phyloP scores from a whole-genome alignment of 1,284 basidiomycete species.

The Rhodotorula glutinis region DNA sequence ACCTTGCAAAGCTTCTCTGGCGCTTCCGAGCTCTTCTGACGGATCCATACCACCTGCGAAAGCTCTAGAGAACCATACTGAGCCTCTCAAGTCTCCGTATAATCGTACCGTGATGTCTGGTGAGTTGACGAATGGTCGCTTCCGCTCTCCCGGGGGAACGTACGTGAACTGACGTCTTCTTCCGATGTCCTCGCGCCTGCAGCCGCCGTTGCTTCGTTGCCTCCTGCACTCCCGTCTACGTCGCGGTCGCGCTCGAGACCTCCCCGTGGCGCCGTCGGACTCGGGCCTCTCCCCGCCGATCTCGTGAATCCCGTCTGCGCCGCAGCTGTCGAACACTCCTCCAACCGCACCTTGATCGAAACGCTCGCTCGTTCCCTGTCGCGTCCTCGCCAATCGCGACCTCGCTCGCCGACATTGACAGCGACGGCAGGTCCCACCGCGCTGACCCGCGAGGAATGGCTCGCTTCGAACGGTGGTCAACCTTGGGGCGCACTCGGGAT shows the following conservation, averaged over 20 bases:
- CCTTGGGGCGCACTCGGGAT: background rate
- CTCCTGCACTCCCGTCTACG: background rate
- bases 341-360: background rate
- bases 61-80: background rate
- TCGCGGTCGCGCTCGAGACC: background rate
- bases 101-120: background rate
- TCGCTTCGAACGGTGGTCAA: background rate
- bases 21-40: background rate
- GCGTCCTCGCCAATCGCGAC: background rate
- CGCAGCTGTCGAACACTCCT: background rate
- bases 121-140: too few relatives aligned
- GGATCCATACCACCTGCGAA: background rate
- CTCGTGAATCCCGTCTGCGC: too few relatives aligned
- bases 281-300: background rate
- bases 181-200: too few relatives aligned
- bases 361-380: constrained; percentile 1
- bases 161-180: too few relatives aligned
- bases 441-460: background rate
- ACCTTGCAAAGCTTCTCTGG: too few relatives aligned
- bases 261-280: background rate
- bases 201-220: background rate
- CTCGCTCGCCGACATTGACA: background rate
- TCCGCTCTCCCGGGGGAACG: too few relatives aligned
- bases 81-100: background rate
- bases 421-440: background rate